Evolutionary conservation across 306 rosid genomes (phyloP).

Genomic region (Clitoria ternatea): DNA sequence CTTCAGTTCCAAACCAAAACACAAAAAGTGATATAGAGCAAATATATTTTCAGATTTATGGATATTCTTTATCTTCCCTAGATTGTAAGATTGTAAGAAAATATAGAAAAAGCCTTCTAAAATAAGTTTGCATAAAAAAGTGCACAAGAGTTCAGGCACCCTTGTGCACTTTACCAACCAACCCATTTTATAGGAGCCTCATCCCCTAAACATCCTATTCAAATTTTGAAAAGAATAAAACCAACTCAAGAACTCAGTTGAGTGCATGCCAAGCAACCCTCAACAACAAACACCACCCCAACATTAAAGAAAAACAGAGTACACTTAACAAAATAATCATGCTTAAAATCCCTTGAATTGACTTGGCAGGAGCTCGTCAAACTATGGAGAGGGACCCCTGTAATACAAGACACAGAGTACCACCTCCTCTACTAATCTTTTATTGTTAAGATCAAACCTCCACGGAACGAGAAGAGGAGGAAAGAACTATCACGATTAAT

Average conservation of each 20-base stretch:
- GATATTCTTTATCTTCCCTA: background rate
- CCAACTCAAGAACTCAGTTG: background rate
- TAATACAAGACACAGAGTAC: background rate
- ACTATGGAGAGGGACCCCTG: background rate
- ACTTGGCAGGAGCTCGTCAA: conserved; percentile 1
- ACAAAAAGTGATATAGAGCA: background rate
- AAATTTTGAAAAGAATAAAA: background rate
- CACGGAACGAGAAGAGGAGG: background rate
- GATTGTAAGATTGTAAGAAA: background rate
- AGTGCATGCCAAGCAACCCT: background rate
- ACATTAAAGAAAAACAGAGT: background rate
- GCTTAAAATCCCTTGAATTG: background rate
- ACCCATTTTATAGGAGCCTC: background rate
- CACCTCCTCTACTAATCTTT: conserved; percentile 12
- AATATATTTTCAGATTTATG: conserved; percentile 2
- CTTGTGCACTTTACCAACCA: background rate
- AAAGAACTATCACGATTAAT: background rate
- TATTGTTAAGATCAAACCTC: background rate
- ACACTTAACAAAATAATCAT: background rate
- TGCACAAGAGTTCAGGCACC: conserved; percentile 3
- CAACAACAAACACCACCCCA: background rate
- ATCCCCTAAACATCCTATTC: conserved; percentile 9
- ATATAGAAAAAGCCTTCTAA: background rate
- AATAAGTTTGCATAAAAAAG: background rate
- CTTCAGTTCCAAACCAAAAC: conserved; percentile 5